Evolutionary conservation across 179 eudicot genomes (phyloP), one percentile per base, ranked within the genome.

Genomic region (Spergularia azorica): DNA sequence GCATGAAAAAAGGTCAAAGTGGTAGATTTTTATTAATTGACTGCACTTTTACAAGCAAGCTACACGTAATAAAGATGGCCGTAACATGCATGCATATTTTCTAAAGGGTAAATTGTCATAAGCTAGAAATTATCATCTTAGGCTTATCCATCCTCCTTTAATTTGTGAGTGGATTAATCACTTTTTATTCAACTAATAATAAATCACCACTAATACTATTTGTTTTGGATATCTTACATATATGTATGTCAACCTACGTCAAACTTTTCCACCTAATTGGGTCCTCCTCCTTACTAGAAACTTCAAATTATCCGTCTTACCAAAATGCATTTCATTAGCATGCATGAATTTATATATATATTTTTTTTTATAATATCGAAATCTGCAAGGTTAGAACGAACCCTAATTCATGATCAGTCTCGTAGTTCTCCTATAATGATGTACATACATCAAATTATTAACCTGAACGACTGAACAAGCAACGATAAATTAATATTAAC

Each of bases 41-140:
- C 10, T 4, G 14, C 9, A 32, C 72, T 36, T 65, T 79, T 60
- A 74, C 82, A 79, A 36, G 64, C 13, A 51, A 74, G 78, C 36
- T 50, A 74, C 82, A 80, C 79, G 83, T 75, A 80, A 70, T 75
- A 80, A 79, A 79, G 78, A 62, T 32, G 63, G 70, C 11, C 1
- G 32, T 17, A 73, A 67, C 68, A 72, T 72, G 73, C 73, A 69
- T 3, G 70, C 63, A 12, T 0, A 61, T 54, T 70, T 11, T 77
- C 32, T 26, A 26, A 26, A 26, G 32, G 32, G 32, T 26, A 26
- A 26, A 26, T 26, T 26, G 32, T 26, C 32, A 26, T 71, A 63
- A 72, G 41, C 39, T n/a, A 63, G 36, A 78, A 78, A 54, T 78
- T 64, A 59, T 72, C 72, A 76, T 43, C 8, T 4, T 43, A 4